phyloP scores from a whole-genome alignment of 352 stramenopile species.

The Phytophthora pseudosyringae region DNA sequence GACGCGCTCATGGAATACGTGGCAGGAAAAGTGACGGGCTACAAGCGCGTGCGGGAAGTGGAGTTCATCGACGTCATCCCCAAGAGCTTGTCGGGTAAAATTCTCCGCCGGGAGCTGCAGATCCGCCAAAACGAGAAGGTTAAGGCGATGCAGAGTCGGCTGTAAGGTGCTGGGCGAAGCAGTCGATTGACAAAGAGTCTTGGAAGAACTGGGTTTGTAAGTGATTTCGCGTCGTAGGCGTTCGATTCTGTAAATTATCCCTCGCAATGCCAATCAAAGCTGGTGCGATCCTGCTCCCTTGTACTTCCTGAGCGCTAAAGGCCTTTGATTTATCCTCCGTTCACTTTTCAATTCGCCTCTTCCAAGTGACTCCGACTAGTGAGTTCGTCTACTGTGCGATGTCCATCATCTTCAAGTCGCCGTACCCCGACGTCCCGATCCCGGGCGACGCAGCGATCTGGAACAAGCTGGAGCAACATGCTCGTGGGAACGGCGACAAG shows the following conservation, averaged over 20 bases:
- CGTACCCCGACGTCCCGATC: conserved; percentile 34
- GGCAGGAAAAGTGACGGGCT: conserved; percentile 72
- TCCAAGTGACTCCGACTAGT: background rate
- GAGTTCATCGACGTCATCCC: conserved; percentile 91
- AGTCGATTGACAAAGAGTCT: background rate
- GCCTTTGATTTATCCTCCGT: background rate
- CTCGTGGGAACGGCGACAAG: conserved; percentile 30
- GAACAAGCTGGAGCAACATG: conserved; percentile 50
- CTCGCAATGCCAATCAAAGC: background rate
- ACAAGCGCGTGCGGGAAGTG: conserved; percentile 91
- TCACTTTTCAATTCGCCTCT: conserved; percentile 29
- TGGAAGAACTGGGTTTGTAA: background rate
- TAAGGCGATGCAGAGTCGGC: conserved; percentile 33
- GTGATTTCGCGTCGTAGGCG: too few relatives aligned
- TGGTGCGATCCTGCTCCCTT: conserved; percentile 4
- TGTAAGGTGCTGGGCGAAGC: conserved; percentile 14
- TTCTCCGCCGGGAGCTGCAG: conserved; percentile 87
- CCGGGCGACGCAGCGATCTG: conserved; percentile 46
- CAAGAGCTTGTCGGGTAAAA: conserved; percentile 93
- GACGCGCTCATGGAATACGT: conserved; percentile 87
- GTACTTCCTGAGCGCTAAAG: background rate
- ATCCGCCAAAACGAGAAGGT: conserved; percentile 43
- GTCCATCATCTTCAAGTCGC: conserved; percentile 52
- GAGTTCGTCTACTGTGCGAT: conserved; percentile 20
- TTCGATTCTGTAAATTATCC: background rate